phyloP scores from a whole-genome alignment of 129 eudicot genomes.

The Arctium lappa region DNA sequence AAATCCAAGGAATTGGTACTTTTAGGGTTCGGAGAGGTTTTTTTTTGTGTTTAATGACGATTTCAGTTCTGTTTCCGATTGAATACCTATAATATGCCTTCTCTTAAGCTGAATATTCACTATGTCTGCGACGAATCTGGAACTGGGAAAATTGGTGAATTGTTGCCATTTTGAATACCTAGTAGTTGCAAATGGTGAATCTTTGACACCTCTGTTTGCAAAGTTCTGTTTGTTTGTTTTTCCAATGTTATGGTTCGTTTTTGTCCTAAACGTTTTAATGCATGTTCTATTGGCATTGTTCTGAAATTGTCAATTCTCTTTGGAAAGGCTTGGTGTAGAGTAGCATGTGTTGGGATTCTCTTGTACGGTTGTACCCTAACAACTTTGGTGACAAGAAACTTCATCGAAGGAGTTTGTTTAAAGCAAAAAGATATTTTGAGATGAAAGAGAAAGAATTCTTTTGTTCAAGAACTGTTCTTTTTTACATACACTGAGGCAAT shows the following conservation, averaged over 20 bases:
- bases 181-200: neutral
- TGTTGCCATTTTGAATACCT: neutral
- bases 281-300: neutral
- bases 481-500: neutral
- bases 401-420: neutral
- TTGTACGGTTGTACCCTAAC: neutral
- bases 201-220: neutral
- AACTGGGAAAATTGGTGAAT: neutral
- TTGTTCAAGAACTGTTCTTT: neutral
- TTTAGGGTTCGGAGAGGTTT: constrained; percentile 19
- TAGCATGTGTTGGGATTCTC: neutral
- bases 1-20: neutral
- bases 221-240: neutral
- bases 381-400: neutral
- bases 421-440: neutral
- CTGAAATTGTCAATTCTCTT: neutral
- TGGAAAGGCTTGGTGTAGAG: neutral
- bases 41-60: neutral
- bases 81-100: neutral
- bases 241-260: neutral
- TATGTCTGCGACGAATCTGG: neutral
- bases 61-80: neutral
- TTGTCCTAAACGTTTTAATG: neutral
- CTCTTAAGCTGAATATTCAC: neutral
- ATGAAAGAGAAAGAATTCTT: neutral